A percentile compares a stretch with the other conserved stretches of the same genome.
Evolutionary conservation across 2,329 filamentous ascomycete species (phyloP).

Genomic region (Huntiella moniliformis): DNA sequence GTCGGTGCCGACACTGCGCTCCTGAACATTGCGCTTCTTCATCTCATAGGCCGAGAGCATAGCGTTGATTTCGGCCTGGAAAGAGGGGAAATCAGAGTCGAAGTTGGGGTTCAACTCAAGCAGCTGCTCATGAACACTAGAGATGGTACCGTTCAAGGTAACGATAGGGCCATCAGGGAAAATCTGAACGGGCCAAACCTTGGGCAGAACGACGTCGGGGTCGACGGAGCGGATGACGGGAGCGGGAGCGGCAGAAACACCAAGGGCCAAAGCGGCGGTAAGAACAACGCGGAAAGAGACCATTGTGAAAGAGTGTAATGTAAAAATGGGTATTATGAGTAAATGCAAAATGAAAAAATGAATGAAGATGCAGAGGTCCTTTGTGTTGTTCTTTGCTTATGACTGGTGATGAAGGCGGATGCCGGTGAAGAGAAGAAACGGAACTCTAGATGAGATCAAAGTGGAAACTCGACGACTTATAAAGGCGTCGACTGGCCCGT

Average conservation of each 20-base stretch:
- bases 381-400: no score
- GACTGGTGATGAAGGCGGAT: neutral
- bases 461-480: no score
- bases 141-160: conserved; percentile 12
- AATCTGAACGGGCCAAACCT: conserved; percentile 13
- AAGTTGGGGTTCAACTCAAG: conserved; percentile 13
- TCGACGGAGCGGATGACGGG: neutral
- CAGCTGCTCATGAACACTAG: conserved; percentile 13
- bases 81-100: conserved; percentile 11
- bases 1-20: neutral
- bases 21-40: neutral
- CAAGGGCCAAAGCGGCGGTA: conserved; percentile 5
- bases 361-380: neutral
- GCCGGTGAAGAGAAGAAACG: neutral
- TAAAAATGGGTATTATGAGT: neutral
- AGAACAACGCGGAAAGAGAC: conserved; percentile 7
- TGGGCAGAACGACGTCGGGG: neutral
- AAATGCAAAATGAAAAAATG: neutral
- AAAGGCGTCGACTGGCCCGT: no score
- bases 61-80: conserved; percentile 7
- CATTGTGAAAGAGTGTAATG: conserved; percentile 2
- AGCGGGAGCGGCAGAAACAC: conserved; percentile 3
- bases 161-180: conserved; percentile 11
- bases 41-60: neutral
- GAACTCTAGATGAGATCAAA: no score